Evolutionary conservation across 2,329 filamentous ascomycete species (phyloP).

Genomic region (Aspergillus sojae): DNA sequence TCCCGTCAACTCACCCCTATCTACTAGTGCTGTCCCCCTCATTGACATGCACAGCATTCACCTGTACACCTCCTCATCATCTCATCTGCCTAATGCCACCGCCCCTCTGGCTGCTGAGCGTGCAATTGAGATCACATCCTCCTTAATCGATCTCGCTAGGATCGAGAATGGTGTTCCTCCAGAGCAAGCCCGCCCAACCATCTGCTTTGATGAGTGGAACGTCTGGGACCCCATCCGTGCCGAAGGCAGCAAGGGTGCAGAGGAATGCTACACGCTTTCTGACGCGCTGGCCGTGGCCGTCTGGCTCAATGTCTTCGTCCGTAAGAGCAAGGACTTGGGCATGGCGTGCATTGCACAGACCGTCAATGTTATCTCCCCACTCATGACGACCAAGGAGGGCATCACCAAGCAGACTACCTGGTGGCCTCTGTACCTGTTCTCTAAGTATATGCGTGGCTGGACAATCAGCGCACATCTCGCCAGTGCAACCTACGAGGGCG

Average conservation of each 20-base stretch:
- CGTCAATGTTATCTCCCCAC: conserved; percentile 75
- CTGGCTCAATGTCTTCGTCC: conserved; percentile 76
- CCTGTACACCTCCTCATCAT: conserved; percentile 68
- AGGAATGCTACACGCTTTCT: conserved; percentile 73
- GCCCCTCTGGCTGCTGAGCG: conserved; percentile 72
- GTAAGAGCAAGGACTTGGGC: conserved; percentile 69
- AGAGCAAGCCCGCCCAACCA: conserved; percentile 64
- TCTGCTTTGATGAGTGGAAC: conserved; percentile 87
- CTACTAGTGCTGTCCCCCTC: conserved; percentile 46
- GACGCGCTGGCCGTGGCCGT: conserved; percentile 75
- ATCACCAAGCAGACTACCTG: conserved; percentile 72
- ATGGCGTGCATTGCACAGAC: conserved; percentile 80
- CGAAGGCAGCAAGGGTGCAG: conserved; percentile 70
- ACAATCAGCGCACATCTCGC: conserved; percentile 68
- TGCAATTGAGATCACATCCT: conserved; percentile 69
- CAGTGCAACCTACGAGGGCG: conserved; percentile 65
- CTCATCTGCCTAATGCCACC: conserved; percentile 59
- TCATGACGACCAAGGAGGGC: conserved; percentile 70
- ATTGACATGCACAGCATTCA: conserved; percentile 84
- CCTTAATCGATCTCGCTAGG: conserved; percentile 71
- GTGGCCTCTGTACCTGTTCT: conserved; percentile 73
- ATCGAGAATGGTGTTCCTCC: conserved; percentile 64
- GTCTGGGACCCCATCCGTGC: conserved; percentile 76
- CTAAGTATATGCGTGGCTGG: conserved; percentile 72
- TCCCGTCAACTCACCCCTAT: conserved; percentile 47